These are phyloP conservation scores for Rosa chinensis DNA, from an alignment of 306 rosid genomes.

Conservation along the genomic window DNA sequence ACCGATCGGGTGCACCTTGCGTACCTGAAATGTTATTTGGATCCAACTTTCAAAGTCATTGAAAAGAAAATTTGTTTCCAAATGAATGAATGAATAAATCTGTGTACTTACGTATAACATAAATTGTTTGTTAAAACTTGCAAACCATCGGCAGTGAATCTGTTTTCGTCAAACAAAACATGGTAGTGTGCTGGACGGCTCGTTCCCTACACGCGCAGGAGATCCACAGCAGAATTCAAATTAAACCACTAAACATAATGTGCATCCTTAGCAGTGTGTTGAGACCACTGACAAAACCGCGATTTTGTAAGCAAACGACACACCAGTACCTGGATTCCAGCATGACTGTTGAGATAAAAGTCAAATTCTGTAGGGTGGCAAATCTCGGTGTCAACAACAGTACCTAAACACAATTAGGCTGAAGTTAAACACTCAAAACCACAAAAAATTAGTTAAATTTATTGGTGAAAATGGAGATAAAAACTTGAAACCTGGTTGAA, in stretches of 20 bases:
- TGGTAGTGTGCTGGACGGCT: conserved; percentile 51
- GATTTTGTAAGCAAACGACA: neutral
- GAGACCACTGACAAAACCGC: neutral
- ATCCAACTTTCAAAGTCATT: neutral
- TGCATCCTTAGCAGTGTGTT: neutral
- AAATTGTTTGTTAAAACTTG: conserved; percentile 41
- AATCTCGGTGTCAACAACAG: conserved; percentile 62
- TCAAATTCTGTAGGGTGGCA: conserved; percentile 74
- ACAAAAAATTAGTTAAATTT: neutral
- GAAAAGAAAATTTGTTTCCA: neutral
- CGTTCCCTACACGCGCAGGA: conserved; percentile 37
- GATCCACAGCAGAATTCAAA: neutral
- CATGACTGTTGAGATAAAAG: conserved; percentile 78
- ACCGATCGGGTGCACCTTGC: conserved; percentile 55
- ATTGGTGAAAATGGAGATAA: neutral
- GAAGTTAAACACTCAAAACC: neutral
- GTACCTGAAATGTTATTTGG: conserved; percentile 27
- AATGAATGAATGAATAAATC: neutral
- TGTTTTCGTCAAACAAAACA: conserved; percentile 47
- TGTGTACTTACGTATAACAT: conserved; percentile 42
- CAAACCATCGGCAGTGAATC: conserved; percentile 32
- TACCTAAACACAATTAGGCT: conserved; percentile 39
- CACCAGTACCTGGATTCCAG: conserved; percentile 61
- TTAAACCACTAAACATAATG: neutral
- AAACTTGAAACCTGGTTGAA: conserved; percentile 58